Conservation (phyloP, 2,329 filamentous ascomycete genomes). For the Aphanocladium album region DNA sequence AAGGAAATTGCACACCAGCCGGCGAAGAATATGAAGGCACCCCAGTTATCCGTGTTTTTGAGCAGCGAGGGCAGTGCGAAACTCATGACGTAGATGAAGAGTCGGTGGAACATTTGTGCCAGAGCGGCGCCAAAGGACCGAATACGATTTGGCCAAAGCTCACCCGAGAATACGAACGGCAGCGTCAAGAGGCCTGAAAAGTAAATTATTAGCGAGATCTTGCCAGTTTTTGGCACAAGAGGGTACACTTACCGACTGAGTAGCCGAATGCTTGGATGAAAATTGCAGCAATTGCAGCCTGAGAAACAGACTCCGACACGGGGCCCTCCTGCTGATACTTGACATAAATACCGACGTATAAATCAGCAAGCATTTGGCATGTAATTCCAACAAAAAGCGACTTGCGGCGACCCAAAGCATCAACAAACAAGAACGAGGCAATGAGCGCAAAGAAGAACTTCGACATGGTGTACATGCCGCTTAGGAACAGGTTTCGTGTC, state of each 20-base stretch:
- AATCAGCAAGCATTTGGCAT: constrained; percentile 35
- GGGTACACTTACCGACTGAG: constrained; percentile 23
- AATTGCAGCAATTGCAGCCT: constrained; percentile 38
- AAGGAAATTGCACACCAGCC: constrained; percentile 29
- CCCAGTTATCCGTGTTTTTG: constrained; percentile 29
- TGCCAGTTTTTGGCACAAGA: no score
- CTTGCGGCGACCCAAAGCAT: constrained; percentile 36
- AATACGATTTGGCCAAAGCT: constrained; percentile 41
- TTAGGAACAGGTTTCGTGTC: constrained; percentile 31
- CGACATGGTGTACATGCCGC: constrained; percentile 37
- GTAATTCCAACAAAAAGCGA: constrained; percentile 31
- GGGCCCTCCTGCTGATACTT: constrained; percentile 25
- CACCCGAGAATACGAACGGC: constrained; percentile 40
- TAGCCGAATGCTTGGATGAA: constrained; percentile 43
- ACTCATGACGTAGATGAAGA: constrained; percentile 29
- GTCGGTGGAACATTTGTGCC: constrained; percentile 21
- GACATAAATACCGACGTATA: constrained; percentile 37
- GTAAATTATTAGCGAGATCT: background rate
- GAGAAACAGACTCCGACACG: constrained; percentile 24
- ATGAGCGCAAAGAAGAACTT: constrained; percentile 39
- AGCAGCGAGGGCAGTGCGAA: constrained; percentile 28
- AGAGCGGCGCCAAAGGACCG: constrained; percentile 39
- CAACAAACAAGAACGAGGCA: constrained; percentile 39
- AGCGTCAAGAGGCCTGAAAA: constrained; percentile 30
- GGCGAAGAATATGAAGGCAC: constrained; percentile 36